Percentiles rank a stretch among this genome's conserved stretches.
These are phyloP conservation scores for Blastocystis sp. DNA, from an alignment of 352 stramenopile species.

Conservation along the genomic window DNA sequence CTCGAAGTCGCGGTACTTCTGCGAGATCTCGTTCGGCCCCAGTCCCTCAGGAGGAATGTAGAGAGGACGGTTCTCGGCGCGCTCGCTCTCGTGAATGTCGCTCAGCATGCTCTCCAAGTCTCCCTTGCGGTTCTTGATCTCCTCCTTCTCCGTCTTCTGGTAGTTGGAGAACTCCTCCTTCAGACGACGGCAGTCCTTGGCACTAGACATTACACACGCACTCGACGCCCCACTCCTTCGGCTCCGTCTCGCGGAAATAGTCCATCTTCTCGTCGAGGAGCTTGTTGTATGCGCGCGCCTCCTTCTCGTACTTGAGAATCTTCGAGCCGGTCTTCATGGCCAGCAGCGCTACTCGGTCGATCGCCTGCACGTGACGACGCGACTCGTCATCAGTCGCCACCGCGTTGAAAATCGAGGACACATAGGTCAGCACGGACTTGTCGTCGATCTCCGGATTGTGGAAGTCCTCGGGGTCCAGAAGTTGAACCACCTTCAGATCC, in stretches of 20 bases:
- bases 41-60: conserved; percentile 45
- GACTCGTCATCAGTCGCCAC: conserved; percentile 46
- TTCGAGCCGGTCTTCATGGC: conserved; percentile 3
- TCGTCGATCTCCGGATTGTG: conserved; percentile 60
- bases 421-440: conserved; percentile 58
- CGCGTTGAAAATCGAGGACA: conserved; percentile 56
- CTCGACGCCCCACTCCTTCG: neutral
- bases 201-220: neutral
- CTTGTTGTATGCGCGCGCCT: conserved; percentile 22
- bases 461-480: conserved; percentile 58
- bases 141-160: conserved; percentile 37
- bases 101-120: conserved; percentile 30
- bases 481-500: neutral
- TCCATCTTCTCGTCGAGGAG: conserved; percentile 15
- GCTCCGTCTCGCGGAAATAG: conserved; percentile 44
- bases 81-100: conserved; percentile 55
- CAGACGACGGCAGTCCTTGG: conserved; percentile 36
- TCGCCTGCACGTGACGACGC: conserved; percentile 28
- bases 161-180: conserved; percentile 33
- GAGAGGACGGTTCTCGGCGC: conserved; percentile 16
- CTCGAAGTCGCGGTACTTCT: conserved; percentile 58
- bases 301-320: conserved; percentile 54
- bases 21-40: conserved; percentile 46
- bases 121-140: conserved; percentile 28
- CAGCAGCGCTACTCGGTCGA: conserved; percentile 40